Base-by-base conservation (phyloP, 768 basidiomycete genomes). In the Gymnopilus dilepis region DNA sequence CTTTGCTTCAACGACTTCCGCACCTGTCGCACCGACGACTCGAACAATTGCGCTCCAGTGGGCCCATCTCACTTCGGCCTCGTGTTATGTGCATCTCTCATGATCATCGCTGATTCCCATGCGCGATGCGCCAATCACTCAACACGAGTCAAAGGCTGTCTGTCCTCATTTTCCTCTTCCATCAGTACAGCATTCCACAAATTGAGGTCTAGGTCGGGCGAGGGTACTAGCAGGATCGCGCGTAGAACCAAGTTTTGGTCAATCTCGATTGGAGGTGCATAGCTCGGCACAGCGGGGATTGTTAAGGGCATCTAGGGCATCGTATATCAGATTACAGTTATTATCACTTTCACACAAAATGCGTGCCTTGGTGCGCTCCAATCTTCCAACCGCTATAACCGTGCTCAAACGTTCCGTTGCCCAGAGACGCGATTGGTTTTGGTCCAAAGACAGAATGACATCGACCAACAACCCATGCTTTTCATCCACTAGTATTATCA, bases 381-480 rank as follows among this genome's bases (percentile, higher is more conserved):
- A 72, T 69, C 86, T 78, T 37, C 89, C 89, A 41, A 89, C 72
- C 21, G 80, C 81, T 75, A 84, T 82, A 37, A 88, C 74, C 37
- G 77, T 77, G 63, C 77, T 72, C 62, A 85, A 77, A 22, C 75
- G 78, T 65, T 90, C 86, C 41, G 78, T 74, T 24, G 82, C 76
- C 89, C 89, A 90, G 31, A 63, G 57, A 12, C 65, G 55, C 26
- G 76, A 72, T 63, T 69, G 67, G 0, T 72, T 65, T 37, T 9
- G 34, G 67, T 80, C 79, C 37, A 89, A 61, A 59, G 84, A 85
- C 12, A 86, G 76, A 45, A 80, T 76, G 8, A 79, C 80, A 68
- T 91, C 87, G 7, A 90, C 83, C 9, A 88, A 74, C 50, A 90
- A 67, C 33, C 78, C 85, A n/a, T 72, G 71, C 12, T 78, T 77